Base-by-base conservation (phyloP, 2,329 filamentous ascomycete genomes). In the Camptophora hylomeconis region DNA sequence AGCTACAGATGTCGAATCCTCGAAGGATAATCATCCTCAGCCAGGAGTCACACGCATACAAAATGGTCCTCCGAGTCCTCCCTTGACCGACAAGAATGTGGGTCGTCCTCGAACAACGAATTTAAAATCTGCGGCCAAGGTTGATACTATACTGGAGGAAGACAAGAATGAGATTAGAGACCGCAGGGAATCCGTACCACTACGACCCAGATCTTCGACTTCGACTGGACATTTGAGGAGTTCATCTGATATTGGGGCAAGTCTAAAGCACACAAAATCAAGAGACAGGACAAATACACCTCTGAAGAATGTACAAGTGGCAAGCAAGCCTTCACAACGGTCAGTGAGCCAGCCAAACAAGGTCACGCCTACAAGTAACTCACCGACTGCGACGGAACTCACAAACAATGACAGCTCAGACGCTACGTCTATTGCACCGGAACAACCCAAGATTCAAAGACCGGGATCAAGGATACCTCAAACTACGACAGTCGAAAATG, bases 1-100 rank as follows among this genome's bases (percentile, higher is more conserved):
- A 36, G 65, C 76, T 13, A 83, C 78, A 13, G 78, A 83, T 46
- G 44, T 80, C 13, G 72, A 73, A 28, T 60, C 63, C 13, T 56
- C 54, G 14, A 60, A 58, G 30, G 61, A 63, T 23, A 41, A 36
- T 20, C 32, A 25, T 10, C 36, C 24, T 19, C n/a, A n/a, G n/a
- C n/a, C n/a, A n/a, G n/a, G n/a, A n/a, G n/a, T n/a, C n/a, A n/a
- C n/a, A 39, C 19, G 46, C 42, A 18, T 41, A 40, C 48, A 48
- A 22, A 45, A 54, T 38, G 53, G 56, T 17, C 59, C 60, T 30
- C 61, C 60, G 9, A 65, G 60, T 29, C 61, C 61, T 5, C 61
- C 61, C 5, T 49, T 64, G 37, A 64, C 60, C 7, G 59, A 63
- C 24, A 55, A 39, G 32, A 39, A 58, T 33, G 44, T 48, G 16